Evolutionary conservation across 441 rosid genomes (phyloP).

Genomic region (Erysimum cheiri): DNA sequence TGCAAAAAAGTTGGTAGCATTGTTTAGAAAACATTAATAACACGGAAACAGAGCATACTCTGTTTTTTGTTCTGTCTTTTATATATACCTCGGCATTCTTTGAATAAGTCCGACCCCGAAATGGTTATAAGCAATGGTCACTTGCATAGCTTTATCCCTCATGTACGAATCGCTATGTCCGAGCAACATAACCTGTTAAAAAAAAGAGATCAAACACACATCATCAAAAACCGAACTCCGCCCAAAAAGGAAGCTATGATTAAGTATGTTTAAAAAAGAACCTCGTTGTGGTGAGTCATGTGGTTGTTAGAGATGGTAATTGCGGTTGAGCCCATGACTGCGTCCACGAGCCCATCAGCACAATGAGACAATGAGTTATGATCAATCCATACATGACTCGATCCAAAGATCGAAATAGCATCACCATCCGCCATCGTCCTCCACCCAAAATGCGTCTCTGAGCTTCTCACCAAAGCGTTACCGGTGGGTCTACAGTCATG

Average conservation of each 20-base stretch:
- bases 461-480: slow-evolving; percentile 90
- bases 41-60: slow-evolving; percentile 18
- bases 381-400: slow-evolving; percentile 95
- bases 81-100: slow-evolving; percentile 90
- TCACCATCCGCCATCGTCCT: slow-evolving; percentile 97
- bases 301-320: slow-evolving; percentile 92
- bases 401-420: slow-evolving; percentile 86
- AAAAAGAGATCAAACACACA: background rate
- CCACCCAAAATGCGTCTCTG: slow-evolving; percentile 84
- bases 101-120: slow-evolving; percentile 96
- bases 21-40: slow-evolving; percentile 3
- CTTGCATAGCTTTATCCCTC: slow-evolving; percentile 90
- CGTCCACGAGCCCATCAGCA: slow-evolving; percentile 96
- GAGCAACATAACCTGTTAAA: slow-evolving; percentile 67
- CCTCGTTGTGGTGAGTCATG: slow-evolving; percentile 95
- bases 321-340: slow-evolving; percentile 95
- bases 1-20: slow-evolving; percentile 39
- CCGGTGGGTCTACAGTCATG: slow-evolving; percentile 94
- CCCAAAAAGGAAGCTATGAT: background rate
- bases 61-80: background rate
- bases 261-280: slow-evolving; percentile 15
- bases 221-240: background rate
- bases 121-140: slow-evolving; percentile 94
- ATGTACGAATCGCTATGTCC: slow-evolving; percentile 93
- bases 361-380: slow-evolving; percentile 91